Evolutionary conservation across 805 yeast species (phyloP).

Genomic region (Myxozyma neglecta): DNA sequence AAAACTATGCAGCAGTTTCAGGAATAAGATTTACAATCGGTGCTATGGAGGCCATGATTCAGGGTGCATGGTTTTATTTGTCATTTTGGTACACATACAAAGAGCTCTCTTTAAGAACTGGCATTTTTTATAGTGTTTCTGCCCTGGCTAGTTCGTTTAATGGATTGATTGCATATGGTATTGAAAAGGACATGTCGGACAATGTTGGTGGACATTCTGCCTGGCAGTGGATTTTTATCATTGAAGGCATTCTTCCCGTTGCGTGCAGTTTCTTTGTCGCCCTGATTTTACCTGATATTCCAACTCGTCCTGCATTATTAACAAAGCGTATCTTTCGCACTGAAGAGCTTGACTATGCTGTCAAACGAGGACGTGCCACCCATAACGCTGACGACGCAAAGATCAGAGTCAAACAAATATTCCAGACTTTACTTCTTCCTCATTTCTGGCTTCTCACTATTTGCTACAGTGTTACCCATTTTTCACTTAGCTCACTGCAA

Average conservation of each 20-base stretch:
- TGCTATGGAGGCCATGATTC: constrained; percentile 50
- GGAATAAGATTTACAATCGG: constrained; percentile 50
- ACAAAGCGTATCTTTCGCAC: background rate
- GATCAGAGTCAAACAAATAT: background rate
- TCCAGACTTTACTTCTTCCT: background rate
- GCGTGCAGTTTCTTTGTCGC: constrained; percentile 2
- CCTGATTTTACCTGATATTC: background rate
- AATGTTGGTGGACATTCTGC: constrained; percentile 43
- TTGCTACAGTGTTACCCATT: constrained; percentile 2
- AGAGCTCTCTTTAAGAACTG: constrained; percentile 51
- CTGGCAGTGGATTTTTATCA: constrained; percentile 59
- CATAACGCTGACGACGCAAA: constrained; percentile 8
- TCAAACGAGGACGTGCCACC: constrained; percentile 7
- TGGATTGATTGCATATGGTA: constrained; percentile 58
- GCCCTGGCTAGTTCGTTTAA: constrained; percentile 51
- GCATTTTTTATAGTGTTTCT: constrained; percentile 52
- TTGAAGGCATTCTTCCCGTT: constrained; percentile 46
- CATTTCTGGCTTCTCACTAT: constrained; percentile 4
- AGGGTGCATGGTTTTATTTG: constrained; percentile 50
- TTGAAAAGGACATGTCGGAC: constrained; percentile 47
- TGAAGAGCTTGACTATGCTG: background rate
- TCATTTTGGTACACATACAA: constrained; percentile 58
- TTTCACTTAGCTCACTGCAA: background rate
- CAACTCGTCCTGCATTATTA: background rate
- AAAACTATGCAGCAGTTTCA: constrained; percentile 36